Evolutionary conservation across 2,329 filamentous ascomycete species (phyloP).

Genomic region (Whalleya microplaca): DNA sequence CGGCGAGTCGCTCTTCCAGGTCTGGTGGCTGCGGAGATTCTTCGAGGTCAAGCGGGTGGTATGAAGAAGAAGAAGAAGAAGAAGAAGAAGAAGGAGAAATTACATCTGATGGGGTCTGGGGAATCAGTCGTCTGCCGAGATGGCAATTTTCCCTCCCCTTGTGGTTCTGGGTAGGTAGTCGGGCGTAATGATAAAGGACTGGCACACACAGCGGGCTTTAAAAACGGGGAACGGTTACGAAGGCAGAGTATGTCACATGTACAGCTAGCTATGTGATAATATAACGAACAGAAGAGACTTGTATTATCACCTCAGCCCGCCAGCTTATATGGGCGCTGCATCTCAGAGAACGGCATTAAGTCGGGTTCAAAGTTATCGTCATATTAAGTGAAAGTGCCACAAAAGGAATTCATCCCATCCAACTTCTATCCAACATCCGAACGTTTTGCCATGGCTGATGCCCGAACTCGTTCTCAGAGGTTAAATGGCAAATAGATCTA

Average conservation of each 20-base stretch:
- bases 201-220: conserved; percentile 22
- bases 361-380: background rate
- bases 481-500: background rate
- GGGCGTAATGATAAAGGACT: conserved; percentile 29
- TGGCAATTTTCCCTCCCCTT: conserved; percentile 11
- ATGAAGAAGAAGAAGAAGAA: conserved; percentile 39
- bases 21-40: conserved; percentile 99
- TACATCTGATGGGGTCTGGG: background rate
- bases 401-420: background rate
- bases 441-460: background rate
- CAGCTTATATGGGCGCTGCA: background rate
- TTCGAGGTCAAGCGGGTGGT: conserved; percentile 82
- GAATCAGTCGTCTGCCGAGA: background rate
- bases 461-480: background rate
- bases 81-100: background rate
- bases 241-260: conserved; percentile 19
- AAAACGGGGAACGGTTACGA: conserved; percentile 11
- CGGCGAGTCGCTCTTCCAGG: conserved; percentile 94
- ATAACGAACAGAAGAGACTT: conserved; percentile 25
- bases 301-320: background rate
- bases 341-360: background rate
- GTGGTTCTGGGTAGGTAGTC: conserved; percentile 29
- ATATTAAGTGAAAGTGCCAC: background rate
- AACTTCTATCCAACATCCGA: background rate
- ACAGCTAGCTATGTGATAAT: conserved; percentile 24